A percentile compares a stretch with the other conserved stretches of the same genome.
Conservation (phyloP, 306 rosid species). For the Acacia crassicarpa region DNA sequence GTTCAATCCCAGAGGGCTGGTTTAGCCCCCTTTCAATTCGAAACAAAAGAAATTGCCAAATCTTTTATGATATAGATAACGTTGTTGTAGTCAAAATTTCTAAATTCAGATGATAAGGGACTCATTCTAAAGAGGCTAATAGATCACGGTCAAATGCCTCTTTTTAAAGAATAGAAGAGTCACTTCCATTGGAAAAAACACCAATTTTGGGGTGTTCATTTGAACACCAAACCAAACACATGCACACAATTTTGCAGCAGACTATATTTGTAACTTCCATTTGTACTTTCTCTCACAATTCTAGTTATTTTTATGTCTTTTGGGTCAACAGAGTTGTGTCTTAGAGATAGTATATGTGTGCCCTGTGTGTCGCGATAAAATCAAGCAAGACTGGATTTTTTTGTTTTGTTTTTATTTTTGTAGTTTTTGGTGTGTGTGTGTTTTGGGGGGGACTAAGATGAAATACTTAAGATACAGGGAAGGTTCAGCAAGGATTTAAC, state of each 20-base stretch:
- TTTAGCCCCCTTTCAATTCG: background rate
- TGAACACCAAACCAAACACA: background rate
- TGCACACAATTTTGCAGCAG: background rate
- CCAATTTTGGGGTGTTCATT: background rate
- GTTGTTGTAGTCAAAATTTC: background rate
- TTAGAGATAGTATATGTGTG: background rate
- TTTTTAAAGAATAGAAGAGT: background rate
- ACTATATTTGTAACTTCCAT: background rate
- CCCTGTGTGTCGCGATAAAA: background rate
- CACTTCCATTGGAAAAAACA: background rate
- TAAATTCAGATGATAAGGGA: background rate
- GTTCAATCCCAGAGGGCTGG: background rate
- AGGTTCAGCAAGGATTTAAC: slow-evolving; percentile 7
- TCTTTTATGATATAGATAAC: background rate
- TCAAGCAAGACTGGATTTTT: background rate
- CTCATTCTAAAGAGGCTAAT: background rate
- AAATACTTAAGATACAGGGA: background rate
- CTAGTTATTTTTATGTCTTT: background rate
- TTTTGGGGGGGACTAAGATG: background rate
- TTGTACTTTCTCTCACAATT: background rate
- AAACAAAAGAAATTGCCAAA: background rate
- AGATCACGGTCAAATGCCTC: background rate
- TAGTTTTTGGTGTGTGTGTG: too few species aligned
- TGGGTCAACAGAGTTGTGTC: background rate
- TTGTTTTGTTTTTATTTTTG: too few species aligned